Percentiles rank a stretch among this genome's conserved stretches.
phyloP scores from a whole-genome alignment of 805 yeast genomes.

The Metschnikowia santaceciliae region DNA sequence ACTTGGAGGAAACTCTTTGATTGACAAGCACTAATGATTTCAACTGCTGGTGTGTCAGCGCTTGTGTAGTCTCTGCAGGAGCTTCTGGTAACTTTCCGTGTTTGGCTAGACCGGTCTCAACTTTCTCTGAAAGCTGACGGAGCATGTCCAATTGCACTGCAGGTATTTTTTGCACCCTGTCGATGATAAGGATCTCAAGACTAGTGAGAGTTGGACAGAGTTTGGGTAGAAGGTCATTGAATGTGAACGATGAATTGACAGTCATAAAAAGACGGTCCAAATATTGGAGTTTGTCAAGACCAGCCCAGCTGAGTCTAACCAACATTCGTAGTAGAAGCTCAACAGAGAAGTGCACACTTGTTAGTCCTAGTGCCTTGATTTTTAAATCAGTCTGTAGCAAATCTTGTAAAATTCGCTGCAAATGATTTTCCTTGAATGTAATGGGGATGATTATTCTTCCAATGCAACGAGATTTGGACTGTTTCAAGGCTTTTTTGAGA shows the following conservation, averaged over 20 bases:
- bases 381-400: background rate
- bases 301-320: constrained; percentile 25
- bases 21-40: background rate
- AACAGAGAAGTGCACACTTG: constrained; percentile 17
- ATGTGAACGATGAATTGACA: constrained; percentile 19
- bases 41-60: background rate
- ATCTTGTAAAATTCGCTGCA: constrained; percentile 19
- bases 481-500: constrained; percentile 22
- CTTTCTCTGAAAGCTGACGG: background rate
- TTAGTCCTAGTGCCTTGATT: background rate
- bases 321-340: constrained; percentile 24
- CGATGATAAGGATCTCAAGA: constrained; percentile 12
- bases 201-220: constrained; percentile 24
- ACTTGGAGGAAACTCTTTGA: background rate
- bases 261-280: constrained; percentile 16
- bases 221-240: constrained; percentile 5
- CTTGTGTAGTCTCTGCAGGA: background rate
- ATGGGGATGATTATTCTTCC: constrained; percentile 22
- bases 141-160: background rate
- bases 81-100: background rate
- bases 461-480: constrained; percentile 16
- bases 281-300: constrained; percentile 15
- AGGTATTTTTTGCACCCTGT: background rate
- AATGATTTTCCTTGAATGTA: constrained; percentile 21
- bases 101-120: background rate